Base-by-base conservation (phyloP, 441 rosid genomes). In the Gossypium trilobum region DNA sequence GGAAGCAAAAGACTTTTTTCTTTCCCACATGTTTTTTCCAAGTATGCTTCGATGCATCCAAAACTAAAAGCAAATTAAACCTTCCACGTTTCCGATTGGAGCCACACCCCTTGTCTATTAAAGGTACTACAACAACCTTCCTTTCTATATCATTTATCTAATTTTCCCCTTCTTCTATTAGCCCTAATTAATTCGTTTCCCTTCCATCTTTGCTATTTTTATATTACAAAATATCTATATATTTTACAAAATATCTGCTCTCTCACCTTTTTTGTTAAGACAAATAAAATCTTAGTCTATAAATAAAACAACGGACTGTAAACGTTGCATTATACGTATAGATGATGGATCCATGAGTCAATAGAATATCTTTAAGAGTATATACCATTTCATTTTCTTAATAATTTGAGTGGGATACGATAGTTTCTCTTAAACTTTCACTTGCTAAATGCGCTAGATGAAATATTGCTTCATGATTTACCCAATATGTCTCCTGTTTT, bases 51-150 rank as follows among this genome's bases (percentile, higher is more conserved):
- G 72, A 76, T 70, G 73, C 58, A 70, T 75, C 79, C 80, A 80
- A 73, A 80, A 74, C 54, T 33, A 66, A 60, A 54, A 76, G 86
- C 31, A 73, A 75, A 79, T 44, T 70, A 68, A 70, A 16, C 56
- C 74, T 59, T 68, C 54, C 81, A 76, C 73, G 57, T 57, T 70
- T 54, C 62, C 36, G 2, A 73, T 71, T 65, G 78, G 62, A 71
- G 71, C 80, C 80, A 84, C 86, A 79, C 82, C 65, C 70, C 85
- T 57, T 84, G 88, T 85, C 89, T 78, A 72, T 78, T 76, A 84
- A 84, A 84, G 81, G 25, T 50, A 72, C 81, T 73, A 84, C 87
- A 78, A 14, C 73, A 68, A 77, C 51, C 58, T 71, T 78, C 70
- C 83, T 78, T 78, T 81, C 81, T 59, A 29, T 73, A 42, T 82